Base-by-base conservation (phyloP, 495 filamentous ascomycete genomes). In the Tuber microsphaerosporum region DNA sequence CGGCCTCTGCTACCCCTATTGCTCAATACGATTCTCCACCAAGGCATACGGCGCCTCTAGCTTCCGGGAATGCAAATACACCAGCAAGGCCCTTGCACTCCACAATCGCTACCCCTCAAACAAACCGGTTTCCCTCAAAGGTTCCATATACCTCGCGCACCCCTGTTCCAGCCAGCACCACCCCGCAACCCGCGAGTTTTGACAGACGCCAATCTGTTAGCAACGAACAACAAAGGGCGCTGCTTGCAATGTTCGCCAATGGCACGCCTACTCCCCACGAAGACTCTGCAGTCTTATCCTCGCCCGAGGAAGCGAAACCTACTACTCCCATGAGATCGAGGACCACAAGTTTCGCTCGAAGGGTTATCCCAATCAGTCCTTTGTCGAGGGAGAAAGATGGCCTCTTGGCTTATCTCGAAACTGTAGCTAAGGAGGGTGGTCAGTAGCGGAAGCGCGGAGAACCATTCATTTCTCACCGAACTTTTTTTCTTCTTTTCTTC, bases 371-470 rank as follows among this genome's bases (percentile, higher is more conserved):
- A 14, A 82, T 48, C 17, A 82, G 75, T 2, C 81, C 81, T 14
- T 69, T 75, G 39, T 75, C 80, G 22, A 75, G 69, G 45, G 75
- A 79, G 45, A 71, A 72, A 16, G 80, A 76, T 37, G 73, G 74
- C n/a, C 71, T 83, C 51, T 46, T 83, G 74, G 79, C 76, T 10
- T 83, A 82, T 73, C 72, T 83, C 46, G 79, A 83, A 42, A 79
- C 70, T 37, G 81, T 83, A 4, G 81, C 81, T 16, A 75, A 79
- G 41, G 51, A 56, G n/a, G 79, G 75, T 12, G 79, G 79, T 17
- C 77, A 79, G 39, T 79, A 75, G 34, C 22, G 75, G 48, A 61
- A 31, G 20, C 19, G 31, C 26, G 72, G 68, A 22, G n/a, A 46
- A 26, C 26, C 26, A 34, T 34, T 34, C 26, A 65, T 65, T 26